Base-by-base conservation (phyloP, 2,329 filamentous ascomycete species). In the Leptographium galeiforme region DNA sequence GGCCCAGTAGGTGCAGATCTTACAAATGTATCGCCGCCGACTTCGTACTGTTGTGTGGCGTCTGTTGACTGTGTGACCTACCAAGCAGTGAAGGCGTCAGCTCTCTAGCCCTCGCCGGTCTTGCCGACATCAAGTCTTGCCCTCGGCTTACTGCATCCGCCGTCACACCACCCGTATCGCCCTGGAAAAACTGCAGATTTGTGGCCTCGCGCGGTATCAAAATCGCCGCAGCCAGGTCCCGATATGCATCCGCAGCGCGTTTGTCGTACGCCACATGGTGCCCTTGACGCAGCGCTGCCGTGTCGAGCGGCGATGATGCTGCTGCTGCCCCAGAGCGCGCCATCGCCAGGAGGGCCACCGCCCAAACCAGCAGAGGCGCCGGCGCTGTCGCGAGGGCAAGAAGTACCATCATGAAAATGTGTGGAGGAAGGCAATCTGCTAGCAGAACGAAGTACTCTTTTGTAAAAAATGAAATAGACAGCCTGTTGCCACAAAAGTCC, bases 21-120 rank as follows among this genome's bases (percentile, higher is more conserved):
- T 58, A 73, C 70, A 59, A 75, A 75, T 1, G 70, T 73, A 54
- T 71, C 65, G 16, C 69, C 71, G 41, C 67, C 62, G 4, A 74
- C 70, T 50, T 66, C 64, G 55, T 72, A 76, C 2, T 70, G 72
- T 43, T 69, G 62, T 18, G 66, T 57, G 5, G 63, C 56, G 57
- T 74, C 62, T n/a, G 59, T 61, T 1, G 69, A 72, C 52, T 70
- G 65, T 12, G 66, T 65, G 53, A 74, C 71, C 66, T 70, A 53
- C 11, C 13, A 11, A 34, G 38, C 12, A 55, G 48, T 13, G 3
- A 4, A 16, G 49, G 7, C 30, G 39, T 43, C 48, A 49, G 48
- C 19, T n/a, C 6, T 33, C 13, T 25, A 5, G 3, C 3, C n/a
- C 36, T 30, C 18, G 25, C 25, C 25, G 25, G 25, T 25, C 25